Conservation (phyloP, 1,139 yeast species). For the Zygosaccharomyces pseudobailii region DNA sequence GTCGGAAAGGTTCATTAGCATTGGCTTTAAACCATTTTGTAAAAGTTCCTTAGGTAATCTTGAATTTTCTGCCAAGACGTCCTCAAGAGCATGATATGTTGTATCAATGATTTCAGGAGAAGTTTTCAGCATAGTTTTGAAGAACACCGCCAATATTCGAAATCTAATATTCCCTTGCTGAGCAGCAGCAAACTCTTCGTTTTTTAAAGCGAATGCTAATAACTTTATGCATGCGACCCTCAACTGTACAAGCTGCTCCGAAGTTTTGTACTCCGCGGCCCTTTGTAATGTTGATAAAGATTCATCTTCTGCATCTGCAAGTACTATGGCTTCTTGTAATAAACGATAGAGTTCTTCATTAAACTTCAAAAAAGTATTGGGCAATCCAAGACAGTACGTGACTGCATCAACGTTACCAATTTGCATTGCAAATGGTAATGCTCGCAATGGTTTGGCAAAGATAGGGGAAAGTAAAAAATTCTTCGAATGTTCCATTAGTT, state of each 20-base stretch:
- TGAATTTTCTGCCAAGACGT: conserved; percentile 79
- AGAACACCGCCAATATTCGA: conserved; percentile 85
- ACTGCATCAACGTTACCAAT: conserved; percentile 97
- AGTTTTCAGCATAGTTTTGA: conserved; percentile 84
- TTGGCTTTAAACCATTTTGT: conserved; percentile 91
- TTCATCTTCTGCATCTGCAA: conserved; percentile 97
- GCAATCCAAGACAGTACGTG: conserved; percentile 78
- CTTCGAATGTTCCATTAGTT: conserved; percentile 77
- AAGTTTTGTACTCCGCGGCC: conserved; percentile 77
- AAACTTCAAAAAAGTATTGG: conserved; percentile 75
- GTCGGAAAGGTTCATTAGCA: conserved; percentile 90
- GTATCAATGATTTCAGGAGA: conserved; percentile 88
- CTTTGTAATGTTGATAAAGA: conserved; percentile 85
- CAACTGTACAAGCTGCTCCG: conserved; percentile 79
- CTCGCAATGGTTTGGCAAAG: conserved; percentile 93
- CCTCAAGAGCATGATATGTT: conserved; percentile 81
- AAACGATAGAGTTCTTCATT: conserved; percentile 84
- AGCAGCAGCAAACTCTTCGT: conserved; percentile 69
- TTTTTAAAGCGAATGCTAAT: conserved; percentile 76
- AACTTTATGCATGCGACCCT: conserved; percentile 86
- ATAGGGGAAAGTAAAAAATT: conserved; percentile 83
- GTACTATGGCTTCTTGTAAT: conserved; percentile 82
- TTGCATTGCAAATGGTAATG: conserved; percentile 97
- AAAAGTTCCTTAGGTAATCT: conserved; percentile 88
- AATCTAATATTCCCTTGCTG: conserved; percentile 82